Evolutionary conservation across 2,329 filamentous ascomycete species (phyloP).

Genomic region (Trichoderma harzianum): DNA sequence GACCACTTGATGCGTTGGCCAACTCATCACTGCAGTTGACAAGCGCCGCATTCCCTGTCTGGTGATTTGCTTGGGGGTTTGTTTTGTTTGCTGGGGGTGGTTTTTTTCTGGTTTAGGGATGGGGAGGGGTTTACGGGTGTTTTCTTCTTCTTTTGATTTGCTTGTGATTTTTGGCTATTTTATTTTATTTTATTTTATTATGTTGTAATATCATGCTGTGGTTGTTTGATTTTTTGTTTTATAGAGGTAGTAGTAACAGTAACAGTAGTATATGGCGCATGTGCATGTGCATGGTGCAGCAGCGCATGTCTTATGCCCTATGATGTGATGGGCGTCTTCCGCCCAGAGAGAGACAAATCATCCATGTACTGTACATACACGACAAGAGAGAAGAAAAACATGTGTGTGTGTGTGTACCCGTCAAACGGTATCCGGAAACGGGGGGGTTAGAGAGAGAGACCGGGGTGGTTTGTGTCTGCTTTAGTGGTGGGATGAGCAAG

Average conservation of each 20-base stretch:
- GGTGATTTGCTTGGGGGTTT: slow-evolving; percentile 16
- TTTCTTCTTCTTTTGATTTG: neutral
- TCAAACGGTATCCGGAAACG: neutral
- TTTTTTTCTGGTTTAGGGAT: neutral
- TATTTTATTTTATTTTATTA: neutral
- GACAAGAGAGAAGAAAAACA: neutral
- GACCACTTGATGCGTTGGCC: slow-evolving; percentile 43
- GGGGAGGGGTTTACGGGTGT: neutral
- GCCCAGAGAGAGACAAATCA: neutral
- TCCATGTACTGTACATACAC: too few species aligned
- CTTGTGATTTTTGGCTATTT: neutral
- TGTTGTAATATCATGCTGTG: neutral
- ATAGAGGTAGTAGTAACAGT: neutral
- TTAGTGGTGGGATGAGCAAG: slow-evolving; percentile 1
- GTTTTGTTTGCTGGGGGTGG: neutral
- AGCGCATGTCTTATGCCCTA: neutral
- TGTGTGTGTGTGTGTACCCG: neutral
- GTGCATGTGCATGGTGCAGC: neutral
- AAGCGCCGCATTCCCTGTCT: slow-evolving; percentile 29
- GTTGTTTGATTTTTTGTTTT: neutral
- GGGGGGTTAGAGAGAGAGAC: neutral
- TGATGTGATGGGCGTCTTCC: neutral
- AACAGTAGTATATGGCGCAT: neutral
- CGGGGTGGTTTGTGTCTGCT: neutral
- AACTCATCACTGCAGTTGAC: slow-evolving; percentile 44